These are phyloP conservation scores for Amanita rubescens DNA, from an alignment of 768 basidiomycete genomes.

Conservation along the genomic window DNA sequence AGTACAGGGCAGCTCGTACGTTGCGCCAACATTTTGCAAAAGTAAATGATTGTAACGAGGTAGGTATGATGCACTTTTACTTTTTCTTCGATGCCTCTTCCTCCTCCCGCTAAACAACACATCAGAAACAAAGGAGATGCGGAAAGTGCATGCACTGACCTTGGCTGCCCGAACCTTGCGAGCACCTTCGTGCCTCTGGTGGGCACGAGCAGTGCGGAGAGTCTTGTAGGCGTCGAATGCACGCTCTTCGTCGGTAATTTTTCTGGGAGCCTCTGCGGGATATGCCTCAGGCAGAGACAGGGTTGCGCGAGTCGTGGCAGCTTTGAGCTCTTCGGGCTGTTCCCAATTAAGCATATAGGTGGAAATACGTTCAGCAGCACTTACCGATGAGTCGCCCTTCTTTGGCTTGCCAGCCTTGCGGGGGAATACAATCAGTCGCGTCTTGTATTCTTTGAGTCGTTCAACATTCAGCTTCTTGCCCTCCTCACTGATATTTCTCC, in stretches of 20 bases:
- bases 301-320: conserved; percentile 61
- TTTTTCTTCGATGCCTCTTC: conserved; percentile 94
- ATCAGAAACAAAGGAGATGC: not conserved
- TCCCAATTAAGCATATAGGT: conserved; percentile 5
- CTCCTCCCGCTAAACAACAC: conserved; percentile 51
- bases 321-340: conserved; percentile 78
- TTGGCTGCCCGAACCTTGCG: conserved; percentile 84
- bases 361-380: conserved; percentile 23
- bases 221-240: conserved; percentile 84
- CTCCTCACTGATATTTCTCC: conserved; percentile 95
- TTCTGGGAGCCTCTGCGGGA: conserved; percentile 79
- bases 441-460: conserved; percentile 89
- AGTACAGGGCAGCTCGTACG: conserved; percentile 19
- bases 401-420: conserved; percentile 92
- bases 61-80: conserved; percentile 32
- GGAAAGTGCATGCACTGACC: conserved; percentile 40
- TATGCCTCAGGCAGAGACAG: conserved; percentile 63
- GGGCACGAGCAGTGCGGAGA: conserved; percentile 78
- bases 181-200: conserved; percentile 76
- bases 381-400: conserved; percentile 87
- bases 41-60: conserved; percentile 17
- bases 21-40: conserved; percentile 30
- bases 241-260: conserved; percentile 88
- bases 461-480: conserved; percentile 94
- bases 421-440: conserved; percentile 92